phyloP scores from a whole-genome alignment of 2,329 filamentous ascomycete genomes.

The Diaporthe ilicicola region DNA sequence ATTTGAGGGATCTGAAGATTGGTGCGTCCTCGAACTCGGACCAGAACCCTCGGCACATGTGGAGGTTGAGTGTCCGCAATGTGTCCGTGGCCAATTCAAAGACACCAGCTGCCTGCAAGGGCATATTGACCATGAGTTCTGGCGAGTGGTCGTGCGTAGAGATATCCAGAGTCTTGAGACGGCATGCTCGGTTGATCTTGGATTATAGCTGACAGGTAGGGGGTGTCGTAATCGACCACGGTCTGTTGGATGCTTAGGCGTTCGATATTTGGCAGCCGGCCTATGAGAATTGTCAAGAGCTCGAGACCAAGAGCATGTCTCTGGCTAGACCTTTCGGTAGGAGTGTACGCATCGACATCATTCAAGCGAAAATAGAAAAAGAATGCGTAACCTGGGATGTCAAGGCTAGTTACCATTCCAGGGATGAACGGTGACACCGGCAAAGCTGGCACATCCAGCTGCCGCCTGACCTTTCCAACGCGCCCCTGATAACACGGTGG shows the following conservation, averaged over 20 bases:
- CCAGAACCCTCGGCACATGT: slow-evolving; percentile 2
- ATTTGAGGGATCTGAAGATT: not conserved
- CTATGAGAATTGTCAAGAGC: not conserved
- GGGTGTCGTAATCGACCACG: not conserved
- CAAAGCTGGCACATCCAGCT: too few relatives aligned
- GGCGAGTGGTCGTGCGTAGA: not conserved
- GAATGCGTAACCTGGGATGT: too few relatives aligned
- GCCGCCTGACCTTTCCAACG: not conserved
- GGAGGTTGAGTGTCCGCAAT: slow-evolving; percentile 2
- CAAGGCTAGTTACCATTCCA: too few relatives aligned
- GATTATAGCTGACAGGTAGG: not conserved
- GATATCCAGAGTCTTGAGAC: not conserved
- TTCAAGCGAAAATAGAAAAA: not conserved
- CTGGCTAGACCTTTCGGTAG: not conserved
- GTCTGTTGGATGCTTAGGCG: slow-evolving; percentile 13
- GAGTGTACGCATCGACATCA: not conserved
- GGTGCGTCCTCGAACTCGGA: not conserved
- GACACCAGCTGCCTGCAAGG: not conserved
- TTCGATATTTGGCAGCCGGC: not conserved
- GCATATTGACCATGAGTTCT: not conserved
- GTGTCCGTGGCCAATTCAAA: not conserved
- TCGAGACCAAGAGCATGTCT: not conserved
- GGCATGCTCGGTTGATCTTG: not conserved
- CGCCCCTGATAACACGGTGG: not conserved
- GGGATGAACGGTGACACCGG: too few relatives aligned